Evolutionary conservation across 2,329 filamentous ascomycete genomes (phyloP), one percentile per base, ranked within the genome.

Genomic region (Colletotrichum kahawae): DNA sequence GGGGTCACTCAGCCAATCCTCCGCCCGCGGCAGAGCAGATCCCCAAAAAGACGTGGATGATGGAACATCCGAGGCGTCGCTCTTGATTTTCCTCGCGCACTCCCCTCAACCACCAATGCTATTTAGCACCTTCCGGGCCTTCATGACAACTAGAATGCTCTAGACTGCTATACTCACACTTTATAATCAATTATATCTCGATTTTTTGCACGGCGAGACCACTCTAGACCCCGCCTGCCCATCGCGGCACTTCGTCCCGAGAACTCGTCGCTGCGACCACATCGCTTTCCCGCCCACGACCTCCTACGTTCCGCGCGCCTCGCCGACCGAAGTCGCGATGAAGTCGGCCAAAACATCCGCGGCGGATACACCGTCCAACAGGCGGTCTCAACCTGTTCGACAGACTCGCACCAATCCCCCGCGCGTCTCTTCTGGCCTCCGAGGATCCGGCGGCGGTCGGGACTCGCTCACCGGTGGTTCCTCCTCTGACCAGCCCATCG

Each of bases 371-470:
- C 80, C 84, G 75, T 89, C 90, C 76, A 88, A 86, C 84, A 89
- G 91, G 79, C 88, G 91, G 82, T 90, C 90, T 71, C 92, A 93
- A 80, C 92, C 92, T 63, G 87, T 91, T 79, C 91, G 92, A 77
- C 92, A 93, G 83, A 90, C 92, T 80, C 90, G 92, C 81, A 91
- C 89, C 71, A 93, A 93, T 81, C 91, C 92, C 77, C 86, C 90
- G 60, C 88, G 92, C 83, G 88, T 86, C 72, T 88, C 89, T 31
- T 75, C 73, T 43, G 69, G 85, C 88, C 78, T 86, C 84, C 72
- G 81, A 85, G 78, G 83, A 85, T 79, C 88, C 88, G 79, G 81
- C 72, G 81, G 77, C 78, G 83, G 82, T 67, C 86, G 86, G 83
- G 89, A 90, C 78, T 84, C 87, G 67, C 83, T 88, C 74, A 82